These are phyloP conservation scores for Melampsora allii-populina DNA, from an alignment of 1,284 basidiomycete genomes.

Conservation along the genomic window DNA sequence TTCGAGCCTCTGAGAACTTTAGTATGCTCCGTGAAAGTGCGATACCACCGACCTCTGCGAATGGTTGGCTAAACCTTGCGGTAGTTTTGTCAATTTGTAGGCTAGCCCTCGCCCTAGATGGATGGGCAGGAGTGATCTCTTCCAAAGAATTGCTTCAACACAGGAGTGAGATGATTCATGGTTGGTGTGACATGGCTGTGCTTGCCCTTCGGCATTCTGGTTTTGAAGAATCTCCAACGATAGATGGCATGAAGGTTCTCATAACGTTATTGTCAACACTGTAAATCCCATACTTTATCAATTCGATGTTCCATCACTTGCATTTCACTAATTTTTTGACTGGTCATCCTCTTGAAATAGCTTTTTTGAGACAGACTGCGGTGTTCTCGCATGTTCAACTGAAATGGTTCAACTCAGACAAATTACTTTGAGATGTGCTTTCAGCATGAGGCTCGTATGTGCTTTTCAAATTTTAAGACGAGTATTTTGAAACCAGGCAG, in stretches of 20 bases:
- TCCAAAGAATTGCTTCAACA: constrained; percentile 14
- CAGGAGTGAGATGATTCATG: constrained; percentile 22
- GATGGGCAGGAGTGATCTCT: constrained; percentile 21
- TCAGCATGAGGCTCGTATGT: background rate
- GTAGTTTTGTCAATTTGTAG: constrained; percentile 25
- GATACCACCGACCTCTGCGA: constrained; percentile 12
- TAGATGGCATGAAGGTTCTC: constrained; percentile 37
- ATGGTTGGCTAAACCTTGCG: constrained; percentile 23
- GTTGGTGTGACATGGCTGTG: constrained; percentile 33
- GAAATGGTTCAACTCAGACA: constrained; percentile 30
- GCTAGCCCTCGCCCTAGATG: constrained; percentile 27
- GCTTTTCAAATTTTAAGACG: background rate
- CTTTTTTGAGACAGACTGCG: constrained; percentile 43
- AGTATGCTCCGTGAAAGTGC: constrained; percentile 13
- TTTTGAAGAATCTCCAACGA: constrained; percentile 30
- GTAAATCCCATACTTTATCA: background rate
- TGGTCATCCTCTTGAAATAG: background rate
- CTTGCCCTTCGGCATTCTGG: constrained; percentile 25
- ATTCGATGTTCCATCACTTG: background rate
- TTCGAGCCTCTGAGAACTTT: constrained; percentile 4
- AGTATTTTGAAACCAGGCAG: too few relatives aligned
- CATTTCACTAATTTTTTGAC: background rate
- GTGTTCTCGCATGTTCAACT: constrained; percentile 34
- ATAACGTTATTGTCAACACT: constrained; percentile 37
- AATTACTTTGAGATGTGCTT: background rate